A percentile compares a stretch with the other conserved stretches of the same genome.
Evolutionary conservation across 805 yeast species (phyloP).

Genomic region (Saccharomycopsis guyanensis): DNA sequence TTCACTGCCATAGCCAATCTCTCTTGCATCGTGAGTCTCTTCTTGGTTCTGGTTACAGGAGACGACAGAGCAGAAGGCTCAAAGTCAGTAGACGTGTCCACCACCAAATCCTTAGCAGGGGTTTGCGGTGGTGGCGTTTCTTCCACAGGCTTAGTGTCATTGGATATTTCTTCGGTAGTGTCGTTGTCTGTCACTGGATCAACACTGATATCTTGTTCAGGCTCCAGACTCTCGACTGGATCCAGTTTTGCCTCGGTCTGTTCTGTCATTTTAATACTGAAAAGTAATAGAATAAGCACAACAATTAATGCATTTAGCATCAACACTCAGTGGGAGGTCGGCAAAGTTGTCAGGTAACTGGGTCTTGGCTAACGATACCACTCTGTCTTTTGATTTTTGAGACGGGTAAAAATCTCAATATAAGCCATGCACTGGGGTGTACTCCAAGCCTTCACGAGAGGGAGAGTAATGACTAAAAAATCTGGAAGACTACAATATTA

Average conservation of each 20-base stretch:
- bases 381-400: background rate
- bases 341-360: background rate
- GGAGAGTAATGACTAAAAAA: no score
- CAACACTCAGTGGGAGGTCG: background rate
- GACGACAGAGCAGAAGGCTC: constrained; percentile 4
- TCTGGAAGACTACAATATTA: no score
- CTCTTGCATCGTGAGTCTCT: constrained; percentile 74
- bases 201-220: no score
- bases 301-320: background rate
- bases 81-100: background rate
- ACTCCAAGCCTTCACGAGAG: no score
- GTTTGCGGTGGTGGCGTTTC: background rate
- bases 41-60: constrained; percentile 29
- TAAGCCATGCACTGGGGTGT: background rate
- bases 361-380: background rate
- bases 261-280: background rate
- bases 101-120: no score
- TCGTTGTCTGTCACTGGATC: no score
- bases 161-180: no score
- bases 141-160: no score
- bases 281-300: background rate
- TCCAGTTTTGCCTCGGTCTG: background rate
- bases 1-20: constrained; percentile 77
- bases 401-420: background rate
- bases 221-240: no score